phyloP scores from a whole-genome alignment of 169 alveolate species.

The Theileria annulata region DNA sequence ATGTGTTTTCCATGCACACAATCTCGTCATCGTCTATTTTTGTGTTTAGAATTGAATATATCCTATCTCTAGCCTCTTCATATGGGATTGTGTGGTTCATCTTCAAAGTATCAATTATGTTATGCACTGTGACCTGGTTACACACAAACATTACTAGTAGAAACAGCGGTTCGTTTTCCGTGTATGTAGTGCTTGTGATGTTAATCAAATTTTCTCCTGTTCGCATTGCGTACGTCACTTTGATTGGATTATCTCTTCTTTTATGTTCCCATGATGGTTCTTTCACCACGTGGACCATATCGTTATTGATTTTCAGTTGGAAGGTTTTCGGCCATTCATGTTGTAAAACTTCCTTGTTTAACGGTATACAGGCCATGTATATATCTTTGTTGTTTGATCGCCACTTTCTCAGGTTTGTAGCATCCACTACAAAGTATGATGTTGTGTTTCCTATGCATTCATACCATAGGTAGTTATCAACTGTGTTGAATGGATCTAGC shows the following conservation, averaged over 20 bases:
- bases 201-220: constrained; percentile 75
- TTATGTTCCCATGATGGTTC: constrained; percentile 87
- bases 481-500: constrained; percentile 76
- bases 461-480: constrained; percentile 71
- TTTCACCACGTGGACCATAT: constrained; percentile 67
- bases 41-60: constrained; percentile 44
- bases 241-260: constrained; percentile 83
- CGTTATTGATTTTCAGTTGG: constrained; percentile 69
- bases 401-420: constrained; percentile 67
- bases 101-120: constrained; percentile 63
- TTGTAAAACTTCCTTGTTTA: constrained; percentile 34
- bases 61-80: constrained; percentile 57
- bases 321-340: constrained; percentile 83
- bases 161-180: constrained; percentile 66
- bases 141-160: constrained; percentile 73
- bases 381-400: constrained; percentile 69
- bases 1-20: constrained; percentile 77
- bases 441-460: constrained; percentile 58
- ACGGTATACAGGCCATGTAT: constrained; percentile 53
- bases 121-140: constrained; percentile 73
- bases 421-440: constrained; percentile 50
- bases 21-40: constrained; percentile 80
- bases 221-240: constrained; percentile 74
- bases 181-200: constrained; percentile 71
- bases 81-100: constrained; percentile 58